Evolutionary conservation across 805 yeast genomes (phyloP).

Genomic region (Ogataea minuta): DNA sequence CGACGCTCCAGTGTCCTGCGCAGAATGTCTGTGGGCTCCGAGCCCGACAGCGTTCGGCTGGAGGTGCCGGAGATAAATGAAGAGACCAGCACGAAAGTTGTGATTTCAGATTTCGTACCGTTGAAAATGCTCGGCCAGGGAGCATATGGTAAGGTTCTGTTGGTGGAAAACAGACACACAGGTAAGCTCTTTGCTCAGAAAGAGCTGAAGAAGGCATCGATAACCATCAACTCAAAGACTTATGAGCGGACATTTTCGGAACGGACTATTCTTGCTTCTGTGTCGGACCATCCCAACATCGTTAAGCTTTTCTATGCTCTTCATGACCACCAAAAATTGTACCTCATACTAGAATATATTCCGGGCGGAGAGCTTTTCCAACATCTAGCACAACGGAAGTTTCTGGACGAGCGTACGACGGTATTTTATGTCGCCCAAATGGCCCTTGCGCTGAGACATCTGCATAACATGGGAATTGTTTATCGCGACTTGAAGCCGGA

Average conservation of each 20-base stretch:
- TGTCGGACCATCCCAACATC: slow-evolving; percentile 74
- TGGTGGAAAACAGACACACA: slow-evolving; percentile 61
- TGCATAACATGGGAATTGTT: slow-evolving; percentile 75
- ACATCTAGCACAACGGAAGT: slow-evolving; percentile 47
- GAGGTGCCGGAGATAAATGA: slow-evolving; percentile 16
- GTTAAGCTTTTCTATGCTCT: slow-evolving; percentile 81
- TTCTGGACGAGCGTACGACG: slow-evolving; percentile 56
- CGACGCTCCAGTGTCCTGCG: slow-evolving; percentile 31
- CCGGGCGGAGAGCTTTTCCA: slow-evolving; percentile 88
- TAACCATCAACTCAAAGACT: slow-evolving; percentile 49
- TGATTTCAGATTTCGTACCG: slow-evolving; percentile 60
- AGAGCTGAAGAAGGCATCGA: slow-evolving; percentile 76
- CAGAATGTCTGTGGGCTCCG: slow-evolving; percentile 29
- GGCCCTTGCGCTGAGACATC: slow-evolving; percentile 69
- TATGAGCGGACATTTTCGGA: slow-evolving; percentile 78
- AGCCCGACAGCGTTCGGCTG: slow-evolving; percentile 4
- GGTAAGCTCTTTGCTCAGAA: slow-evolving; percentile 78
- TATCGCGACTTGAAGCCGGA: slow-evolving; percentile 89
- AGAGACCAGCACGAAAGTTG: slow-evolving; percentile 5
- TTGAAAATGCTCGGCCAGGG: slow-evolving; percentile 79
- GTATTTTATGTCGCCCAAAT: slow-evolving; percentile 80
- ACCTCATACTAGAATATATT: slow-evolving; percentile 72
- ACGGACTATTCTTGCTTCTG: slow-evolving; percentile 58
- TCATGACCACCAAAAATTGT: slow-evolving; percentile 72
- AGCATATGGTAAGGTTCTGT: slow-evolving; percentile 79